Evolutionary conservation across 2,329 filamentous ascomycete species (phyloP).

Genomic region (Neurospora crassa): DNA sequence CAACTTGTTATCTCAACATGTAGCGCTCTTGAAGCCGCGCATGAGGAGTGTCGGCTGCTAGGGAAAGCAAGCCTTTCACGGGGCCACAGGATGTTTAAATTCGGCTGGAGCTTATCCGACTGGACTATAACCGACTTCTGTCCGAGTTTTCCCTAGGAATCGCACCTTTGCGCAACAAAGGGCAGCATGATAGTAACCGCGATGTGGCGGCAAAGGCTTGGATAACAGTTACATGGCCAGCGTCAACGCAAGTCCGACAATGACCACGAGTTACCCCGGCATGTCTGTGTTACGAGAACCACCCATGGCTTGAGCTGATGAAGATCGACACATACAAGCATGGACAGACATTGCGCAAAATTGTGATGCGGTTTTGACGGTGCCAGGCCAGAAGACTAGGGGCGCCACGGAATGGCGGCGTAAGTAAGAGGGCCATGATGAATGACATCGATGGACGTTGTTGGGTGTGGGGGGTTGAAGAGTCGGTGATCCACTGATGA

Average conservation of each 20-base stretch:
- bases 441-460: neutral
- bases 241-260: neutral
- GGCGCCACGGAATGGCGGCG: neutral
- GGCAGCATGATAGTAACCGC: neutral
- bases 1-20: neutral
- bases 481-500: neutral
- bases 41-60: neutral
- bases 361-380: neutral
- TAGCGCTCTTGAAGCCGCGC: neutral
- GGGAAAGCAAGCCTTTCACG: neutral
- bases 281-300: neutral
- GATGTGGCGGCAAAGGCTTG: neutral
- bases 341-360: neutral
- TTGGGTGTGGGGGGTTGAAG: neutral
- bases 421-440: neutral
- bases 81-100: neutral
- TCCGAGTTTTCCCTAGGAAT: neutral
- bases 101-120: neutral
- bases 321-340: neutral
- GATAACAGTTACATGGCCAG: neutral
- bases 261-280: neutral
- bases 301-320: neutral
- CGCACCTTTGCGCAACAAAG: neutral
- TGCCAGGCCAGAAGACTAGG: neutral
- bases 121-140: neutral